Base-by-base conservation (phyloP, 2,329 filamentous ascomycete genomes). In the Colletotrichum melonis region DNA sequence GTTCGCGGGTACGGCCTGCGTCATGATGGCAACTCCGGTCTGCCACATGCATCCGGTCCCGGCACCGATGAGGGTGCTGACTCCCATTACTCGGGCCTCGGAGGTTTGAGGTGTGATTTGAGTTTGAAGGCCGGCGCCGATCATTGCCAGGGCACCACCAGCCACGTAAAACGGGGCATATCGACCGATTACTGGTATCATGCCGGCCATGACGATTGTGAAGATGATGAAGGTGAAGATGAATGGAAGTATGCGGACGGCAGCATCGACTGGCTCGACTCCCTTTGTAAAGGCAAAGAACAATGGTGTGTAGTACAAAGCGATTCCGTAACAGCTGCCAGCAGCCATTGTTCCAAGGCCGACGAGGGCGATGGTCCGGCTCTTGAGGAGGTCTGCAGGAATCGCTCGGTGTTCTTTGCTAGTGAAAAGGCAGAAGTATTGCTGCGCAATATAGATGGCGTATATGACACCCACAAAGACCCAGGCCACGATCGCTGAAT, bases 261-360 rank as follows among this genome's bases (percentile, higher is more conserved):
- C 85, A 4, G 85, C 82, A n/a, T 80, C 69, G 4, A 87, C 76
- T 0, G 85, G 81, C 3, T 76, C 80, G 35, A 86, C 82, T 4
- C 84, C 84, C 3, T 80, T 81, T 0, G 82, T 82, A 76, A 90
- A 90, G 70, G 88, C 85, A 78, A 90, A 90, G 79, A 84, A 89
- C 0, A 90, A 79, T 0, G 89, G 88, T 8, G 87, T 85, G 78
- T 87, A 90, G 79, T 90, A 90, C 7, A 87, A 80, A 0, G 82
- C 76, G 58, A 85, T 79, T 16, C 83, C 84, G 71, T 84, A 81
- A 9, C 79, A 79, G 3, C 82, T 79, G 7, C 80, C 82, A 0
- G 80, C 80, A 38, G 79, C 80, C 2, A 80, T 77, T 1, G 82
- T 85, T 7, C 81, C 79, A 35, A 87, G 77, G 75, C 83, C 86